A percentile compares a stretch with the other conserved stretches of the same genome.
Evolutionary conservation across 2,329 filamentous ascomycete genomes (phyloP).

Genomic region (Colletotrichum viniferum): DNA sequence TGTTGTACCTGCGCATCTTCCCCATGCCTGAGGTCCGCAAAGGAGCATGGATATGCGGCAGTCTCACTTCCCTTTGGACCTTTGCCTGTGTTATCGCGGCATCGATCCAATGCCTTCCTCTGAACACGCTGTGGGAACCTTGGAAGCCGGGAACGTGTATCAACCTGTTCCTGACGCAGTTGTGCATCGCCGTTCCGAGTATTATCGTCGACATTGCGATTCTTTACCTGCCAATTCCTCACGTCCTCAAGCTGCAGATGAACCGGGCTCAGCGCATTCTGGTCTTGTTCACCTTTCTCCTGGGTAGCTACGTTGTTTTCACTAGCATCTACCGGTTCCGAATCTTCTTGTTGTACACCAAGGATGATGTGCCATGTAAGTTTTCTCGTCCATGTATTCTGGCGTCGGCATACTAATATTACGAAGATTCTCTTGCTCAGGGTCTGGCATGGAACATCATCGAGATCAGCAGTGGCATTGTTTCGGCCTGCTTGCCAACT

Average conservation of each 20-base stretch:
- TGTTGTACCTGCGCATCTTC: conserved; percentile 48
- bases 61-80: conserved; percentile 1
- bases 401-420: neutral
- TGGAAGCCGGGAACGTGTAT: conserved; percentile 16
- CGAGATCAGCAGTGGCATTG: conserved; percentile 17
- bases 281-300: conserved; percentile 9
- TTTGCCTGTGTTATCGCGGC: conserved; percentile 13
- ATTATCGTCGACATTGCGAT: conserved; percentile 17
- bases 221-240: conserved; percentile 13
- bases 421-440: neutral
- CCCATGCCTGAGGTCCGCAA: conserved; percentile 31
- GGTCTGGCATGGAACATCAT: conserved; percentile 17
- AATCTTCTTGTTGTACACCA: conserved; percentile 4
- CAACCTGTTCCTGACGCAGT: conserved; percentile 12
- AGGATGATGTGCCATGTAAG: conserved; percentile 11
- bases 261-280: conserved; percentile 1
- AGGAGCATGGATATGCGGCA: conserved; percentile 12
- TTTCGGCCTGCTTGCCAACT: conserved; percentile 13
- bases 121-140: conserved; percentile 13
- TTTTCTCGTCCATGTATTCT: accelerated
- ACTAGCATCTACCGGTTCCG: conserved; percentile 11
- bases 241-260: conserved; percentile 16
- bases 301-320: conserved; percentile 17
- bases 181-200: conserved; percentile 9
- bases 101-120: neutral